phyloP scores from a whole-genome alignment of 345 rosid genomes.

The Brassica cretica region DNA sequence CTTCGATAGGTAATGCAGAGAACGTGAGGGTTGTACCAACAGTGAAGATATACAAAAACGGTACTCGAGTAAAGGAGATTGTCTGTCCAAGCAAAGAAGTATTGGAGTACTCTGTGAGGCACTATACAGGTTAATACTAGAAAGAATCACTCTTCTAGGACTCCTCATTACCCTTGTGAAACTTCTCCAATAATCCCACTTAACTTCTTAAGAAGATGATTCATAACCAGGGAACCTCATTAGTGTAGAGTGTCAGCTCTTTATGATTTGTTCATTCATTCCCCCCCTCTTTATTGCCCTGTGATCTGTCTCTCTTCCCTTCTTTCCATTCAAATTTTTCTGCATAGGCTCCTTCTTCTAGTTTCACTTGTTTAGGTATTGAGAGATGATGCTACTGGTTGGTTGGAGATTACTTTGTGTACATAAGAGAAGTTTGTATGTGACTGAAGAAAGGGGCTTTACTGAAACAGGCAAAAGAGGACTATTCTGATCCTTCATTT shows the following conservation, averaged over 20 bases:
- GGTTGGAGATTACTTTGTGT: slow-evolving; percentile 33
- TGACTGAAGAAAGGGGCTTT: slow-evolving; percentile 27
- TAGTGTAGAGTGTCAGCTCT: slow-evolving; percentile 37
- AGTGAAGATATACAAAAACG: slow-evolving; percentile 40
- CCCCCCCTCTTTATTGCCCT: slow-evolving; percentile 32
- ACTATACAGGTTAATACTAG: slow-evolving; percentile 70
- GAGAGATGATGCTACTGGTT: slow-evolving; percentile 22
- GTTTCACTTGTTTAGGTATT: slow-evolving; percentile 36
- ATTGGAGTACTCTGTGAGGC: slow-evolving; percentile 54
- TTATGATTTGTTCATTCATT: slow-evolving; percentile 43
- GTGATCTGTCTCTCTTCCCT: slow-evolving; percentile 26
- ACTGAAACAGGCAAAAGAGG: slow-evolving; percentile 30
- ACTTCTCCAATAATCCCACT: slow-evolving; percentile 16
- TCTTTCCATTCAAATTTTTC: slow-evolving; percentile 28
- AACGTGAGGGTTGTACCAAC: slow-evolving; percentile 41
- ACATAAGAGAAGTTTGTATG: slow-evolving; percentile 40
- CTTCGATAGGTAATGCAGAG: slow-evolving; percentile 36
- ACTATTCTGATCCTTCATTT: slow-evolving; percentile 34
- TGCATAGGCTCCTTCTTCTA: slow-evolving; percentile 31
- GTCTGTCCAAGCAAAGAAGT: slow-evolving; percentile 43
- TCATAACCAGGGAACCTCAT: slow-evolving; percentile 12
- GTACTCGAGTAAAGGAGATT: slow-evolving; percentile 37
- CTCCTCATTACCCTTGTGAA: not conserved
- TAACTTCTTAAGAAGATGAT: slow-evolving; percentile 17
- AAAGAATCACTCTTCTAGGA: slow-evolving; percentile 1